Evolutionary conservation across 805 yeast genomes (phyloP), one percentile per base, ranked within the genome.

Genomic region (Saturnispora gosingensis): DNA sequence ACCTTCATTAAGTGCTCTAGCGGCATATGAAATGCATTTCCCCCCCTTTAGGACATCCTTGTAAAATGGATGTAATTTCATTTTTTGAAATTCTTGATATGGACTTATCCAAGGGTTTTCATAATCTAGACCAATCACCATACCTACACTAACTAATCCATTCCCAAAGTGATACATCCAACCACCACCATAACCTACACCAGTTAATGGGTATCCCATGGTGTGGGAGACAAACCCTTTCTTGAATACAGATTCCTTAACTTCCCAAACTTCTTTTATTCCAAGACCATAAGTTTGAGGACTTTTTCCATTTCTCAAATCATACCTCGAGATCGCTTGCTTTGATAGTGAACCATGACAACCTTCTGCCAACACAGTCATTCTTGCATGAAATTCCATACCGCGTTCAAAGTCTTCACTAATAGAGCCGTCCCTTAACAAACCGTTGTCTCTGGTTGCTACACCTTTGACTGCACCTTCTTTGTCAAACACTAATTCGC

Each of bases 81-180:
- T 79, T 58, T 81, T 80, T 72, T 91, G 98, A 67, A 93, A 93
- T 71, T 93, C 99, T 67, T 88, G 87, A 68, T 88, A 93, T 22
- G 99, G 99, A 3, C 96, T 87, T 43, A 93, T 69, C 78, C 89
- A 93, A 15, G 99, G 99, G 67, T 93, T 93, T 52, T 82, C 78
- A 66, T 93, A 93, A 70, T 93, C 99, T 51, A 93, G 75, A 0
- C 99, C 99, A 45, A 89, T 78, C 10, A 93, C 99, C n/a, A 91
- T 65, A 1, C 99, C 99, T 11, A 91, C 87, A 2, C 96, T 75
- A 9, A 91, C 98, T 46, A 88, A 69, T 16, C 89, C 89, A 56
- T 89, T 96, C 49, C 97, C 97, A 67, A 93, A 93, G 67, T 93
- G 99, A 67, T 93, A 93, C 78, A 85, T 85, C 72, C 93, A 93